These are phyloP conservation scores for Achaetomiella virescens DNA, from an alignment of 495 filamentous ascomycete species.

Conservation along the genomic window DNA sequence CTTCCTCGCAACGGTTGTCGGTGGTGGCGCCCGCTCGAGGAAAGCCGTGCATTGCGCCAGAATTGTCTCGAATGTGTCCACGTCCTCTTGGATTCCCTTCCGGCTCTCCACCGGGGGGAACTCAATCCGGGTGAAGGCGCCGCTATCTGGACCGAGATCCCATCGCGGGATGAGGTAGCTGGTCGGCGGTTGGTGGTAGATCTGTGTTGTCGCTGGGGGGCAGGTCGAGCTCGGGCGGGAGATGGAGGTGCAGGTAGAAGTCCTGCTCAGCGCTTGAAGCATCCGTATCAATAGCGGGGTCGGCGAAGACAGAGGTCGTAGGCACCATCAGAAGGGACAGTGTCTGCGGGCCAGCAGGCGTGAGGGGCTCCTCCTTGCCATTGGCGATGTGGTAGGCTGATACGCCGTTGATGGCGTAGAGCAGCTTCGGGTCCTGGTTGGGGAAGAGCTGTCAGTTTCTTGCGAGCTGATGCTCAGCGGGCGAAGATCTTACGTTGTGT, in stretches of 20 bases:
- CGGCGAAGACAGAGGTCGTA: slow-evolving; percentile 65
- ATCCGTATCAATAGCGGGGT: slow-evolving; percentile 50
- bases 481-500: slow-evolving; percentile 40
- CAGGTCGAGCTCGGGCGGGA: slow-evolving; percentile 89
- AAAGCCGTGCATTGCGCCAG: slow-evolving; percentile 93
- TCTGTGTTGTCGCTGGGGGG: slow-evolving; percentile 87
- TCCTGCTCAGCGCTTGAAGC: slow-evolving; percentile 69
- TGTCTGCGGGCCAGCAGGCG: slow-evolving; percentile 78
- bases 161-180: slow-evolving; percentile 90
- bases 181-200: slow-evolving; percentile 83
- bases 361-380: slow-evolving; percentile 76
- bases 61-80: slow-evolving; percentile 95
- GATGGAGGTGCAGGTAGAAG: slow-evolving; percentile 89
- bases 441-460: slow-evolving; percentile 6
- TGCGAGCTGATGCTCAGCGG: not conserved
- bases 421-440: slow-evolving; percentile 62
- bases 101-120: slow-evolving; percentile 67
- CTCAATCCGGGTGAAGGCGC: slow-evolving; percentile 85
- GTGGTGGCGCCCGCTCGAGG: slow-evolving; percentile 65
- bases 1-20: slow-evolving; percentile 34
- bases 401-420: slow-evolving; percentile 81
- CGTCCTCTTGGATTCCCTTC: slow-evolving; percentile 76
- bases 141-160: slow-evolving; percentile 80
- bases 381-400: slow-evolving; percentile 81
- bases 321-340: slow-evolving; percentile 92